Evolutionary conservation across 441 rosid species (phyloP), one percentile per base, ranked within the genome.

Genomic region (Croton laevigatus): DNA sequence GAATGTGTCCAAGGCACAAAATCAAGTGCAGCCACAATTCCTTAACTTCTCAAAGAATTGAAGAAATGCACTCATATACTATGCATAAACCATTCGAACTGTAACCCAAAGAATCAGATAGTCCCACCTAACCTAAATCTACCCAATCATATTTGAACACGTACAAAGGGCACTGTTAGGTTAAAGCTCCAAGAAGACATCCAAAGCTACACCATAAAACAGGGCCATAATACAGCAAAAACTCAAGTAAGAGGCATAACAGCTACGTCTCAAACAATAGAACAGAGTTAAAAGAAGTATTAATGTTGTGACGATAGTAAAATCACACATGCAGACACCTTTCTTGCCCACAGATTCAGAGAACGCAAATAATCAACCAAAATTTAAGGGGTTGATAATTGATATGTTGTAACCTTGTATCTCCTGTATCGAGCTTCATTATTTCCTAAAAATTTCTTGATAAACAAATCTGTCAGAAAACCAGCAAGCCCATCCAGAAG

Each of bases 401-500:
- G 20, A 16, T 17, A 59, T 27, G 73, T 59, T 14, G 77, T 75
- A 66, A 96, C 99, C 99, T 96, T 96, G 85, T 84, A 96, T 85
- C 99, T 85, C 59, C 97, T 86, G 72, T 89, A 96, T 5, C 97
- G 85, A 32, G 96, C 98, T 86, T 96, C 99, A 65, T 96, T 96
- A 77, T 96, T 93, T 79, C 99, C 99, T 76, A 96, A 86, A 80
- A 87, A 88, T 74, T 87, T 91, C 87, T 96, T 96, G 79, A 88
- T 86, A 73, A 86, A 96, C 78, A 87, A 83, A 86, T 96, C 99
- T 0, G 94, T 90, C 76, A 96, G 81, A 83, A 89, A 96, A 61
- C 95, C 97, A 75, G 99, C 94, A 73, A 96, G 97, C 66, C 98
- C 99, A 74, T 96, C 98, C 81, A 96, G 82, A 78, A 96, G 88